Base-by-base conservation (phyloP, 1,284 basidiomycete genomes). In the Ustanciosporium gigantosporum region DNA sequence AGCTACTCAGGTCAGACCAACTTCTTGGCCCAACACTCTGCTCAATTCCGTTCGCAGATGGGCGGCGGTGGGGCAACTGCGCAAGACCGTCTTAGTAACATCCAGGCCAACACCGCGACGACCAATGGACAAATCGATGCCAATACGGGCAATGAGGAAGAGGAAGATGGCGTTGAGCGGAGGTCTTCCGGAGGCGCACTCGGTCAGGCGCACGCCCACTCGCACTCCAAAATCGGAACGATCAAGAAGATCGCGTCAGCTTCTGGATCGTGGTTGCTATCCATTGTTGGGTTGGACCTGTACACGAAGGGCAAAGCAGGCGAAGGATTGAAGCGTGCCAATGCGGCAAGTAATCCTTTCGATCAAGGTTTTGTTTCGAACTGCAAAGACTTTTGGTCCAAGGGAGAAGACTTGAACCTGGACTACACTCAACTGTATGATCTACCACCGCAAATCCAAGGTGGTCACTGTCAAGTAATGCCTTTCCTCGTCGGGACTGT, bases 331-430 rank as follows among this genome's bases (percentile, higher is more conserved):
- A 79, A 79, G 39, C 72, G 79, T 66, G 81, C 85, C 15, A 49
- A 15, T n/a, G 84, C 83, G 57, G 88, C 87, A 17, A 82, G 83
- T 41, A 98, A 99, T 79, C 95, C 95, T 31, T 99, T 98, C 79
- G 90, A 96, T 79, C 73, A 89, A 20, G 94, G 94, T 2, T 40
- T 89, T 13, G 76, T 87, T 14, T 82, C 84, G 67, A 99, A 99
- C 79, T 98, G 95, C 79, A 45, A 58, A 35, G 94, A 98, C 80
- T 98, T 99, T 77, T 98, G 94, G 94, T 86, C 86, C 36, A 84
- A 84, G 41, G 91, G 91, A 17, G 81, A 83, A 51, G 88, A 90
- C 78, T 80, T 95, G 5, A 90, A 89, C 1, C 86, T 98, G 21
- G 88, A 94, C 78, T 99, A 97, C 79, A 87, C 88, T 36, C 82